Evolutionary conservation across 768 basidiomycete genomes (phyloP), one percentile per base, ranked within the genome.

Genomic region (Auriscalpium vulgare): DNA sequence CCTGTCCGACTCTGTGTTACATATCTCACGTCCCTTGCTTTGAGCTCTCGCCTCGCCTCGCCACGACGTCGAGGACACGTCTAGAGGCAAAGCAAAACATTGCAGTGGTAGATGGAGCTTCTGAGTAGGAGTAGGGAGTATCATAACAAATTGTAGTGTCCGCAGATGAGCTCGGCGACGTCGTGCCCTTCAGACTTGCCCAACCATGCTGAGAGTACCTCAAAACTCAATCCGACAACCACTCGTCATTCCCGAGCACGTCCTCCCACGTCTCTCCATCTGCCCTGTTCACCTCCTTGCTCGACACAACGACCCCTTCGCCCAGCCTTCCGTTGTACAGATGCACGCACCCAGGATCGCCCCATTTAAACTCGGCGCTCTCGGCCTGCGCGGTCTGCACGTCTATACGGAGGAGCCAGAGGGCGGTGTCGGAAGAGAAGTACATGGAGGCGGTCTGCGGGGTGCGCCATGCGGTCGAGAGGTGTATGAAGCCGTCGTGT

Each of bases 401-500:
- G 50, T 63, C 61, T 34, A 71, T 56, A 9, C 65, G 63, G 35
- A 69, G 63, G 29, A 71, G 51, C 58, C 63, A 65, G 8, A 71
- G 62, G 21, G 55, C 51, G 19, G 58, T 52, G 46, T 63, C 55
- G 55, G 60, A 37, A 11, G 54, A 58, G 67, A 77, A 79, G 68
- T 73, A 79, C 53, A 67, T 61, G 9, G 69, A 59, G 17, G 75
- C 66, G 13, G 76, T 77, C 17, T 62, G 56, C 5, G 72, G 73
- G 23, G 70, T 62, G 59, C 76, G 75, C 43, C 58, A 53, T 8
- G 71, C 70, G 36, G 69, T 69, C 13, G 78, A 78, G 45, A 77
- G 69, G 63, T 79, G 78, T 59, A 79, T 70, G 67, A 78, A 77
- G n/a, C 76, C 74, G 50, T 75, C 73, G 37, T 71, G 59, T 23